Evolutionary conservation across 352 stramenopile genomes (phyloP), one percentile per base, ranked within the genome.

Genomic region (Pythium grandisporangium): DNA sequence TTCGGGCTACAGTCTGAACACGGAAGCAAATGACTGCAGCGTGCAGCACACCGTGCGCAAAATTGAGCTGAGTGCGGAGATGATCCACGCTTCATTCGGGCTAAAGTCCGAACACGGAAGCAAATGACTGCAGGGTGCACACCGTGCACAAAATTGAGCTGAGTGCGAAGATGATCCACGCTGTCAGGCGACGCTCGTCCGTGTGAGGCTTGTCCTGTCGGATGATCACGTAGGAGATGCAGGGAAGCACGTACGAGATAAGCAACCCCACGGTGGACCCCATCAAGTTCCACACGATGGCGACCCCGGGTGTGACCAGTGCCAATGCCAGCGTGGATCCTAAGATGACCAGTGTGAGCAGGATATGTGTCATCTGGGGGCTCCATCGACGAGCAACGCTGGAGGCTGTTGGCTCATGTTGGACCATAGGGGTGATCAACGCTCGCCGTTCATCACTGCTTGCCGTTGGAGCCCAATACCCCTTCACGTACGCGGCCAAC

Each of bases 261-360:
- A 94, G 45, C 20, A 95, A 66, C 5, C 75, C 81, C 30, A 95
- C 80, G 0, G 82, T 93, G 20, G 70, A 89, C 29, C 84, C 84
- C 61, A 90, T 91, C 39, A 95, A 66, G 45, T 93, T 95, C 84
- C 81, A 95, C 26, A 95, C 82, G 6, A 93, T 69, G 13, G 70
- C 78, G 2, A 95, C 81, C 23, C 74, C 79, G 0, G 84, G 81
- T 19, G 78, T 60, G 8, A 85, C 52, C 8, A 93, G 63, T 29
- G 84, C 84, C 16, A 89, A 63, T 14, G 68, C 56, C 11, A 86
- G 71, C 23, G 65, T 70, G 33, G 73, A 52, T 6, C 42, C 22
- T 38, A 93, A 68, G 48, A 95, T 76, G 21, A 58, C 50, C 5
- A 90, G 27, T 19, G 82, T 95, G 14, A 91, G 57, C 23, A 75